Evolutionary conservation across 129 eudicot species (phyloP).

Genomic region (Flaveria sonorensis): DNA sequence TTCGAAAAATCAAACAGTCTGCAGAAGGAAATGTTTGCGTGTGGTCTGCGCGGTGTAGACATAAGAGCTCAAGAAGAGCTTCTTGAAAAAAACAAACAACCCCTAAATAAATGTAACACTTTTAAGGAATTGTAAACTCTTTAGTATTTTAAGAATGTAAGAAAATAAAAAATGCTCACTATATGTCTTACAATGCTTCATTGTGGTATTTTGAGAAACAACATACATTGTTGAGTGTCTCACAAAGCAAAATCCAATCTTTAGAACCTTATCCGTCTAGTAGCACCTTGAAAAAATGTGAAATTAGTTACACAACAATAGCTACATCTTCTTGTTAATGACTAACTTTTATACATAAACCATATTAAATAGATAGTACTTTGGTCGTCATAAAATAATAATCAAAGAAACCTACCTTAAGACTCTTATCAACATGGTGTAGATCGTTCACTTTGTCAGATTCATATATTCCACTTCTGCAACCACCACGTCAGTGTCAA

Average conservation of each 20-base stretch:
- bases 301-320: background rate
- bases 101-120: too few species aligned
- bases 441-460: slow-evolving; percentile 68
- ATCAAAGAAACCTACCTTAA: slow-evolving; percentile 33
- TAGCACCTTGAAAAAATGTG: slow-evolving; percentile 48
- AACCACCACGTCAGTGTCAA: slow-evolving; percentile 39
- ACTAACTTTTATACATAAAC: background rate
- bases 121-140: too few species aligned
- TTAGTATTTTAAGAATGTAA: too few species aligned
- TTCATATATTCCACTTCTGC: slow-evolving; percentile 69
- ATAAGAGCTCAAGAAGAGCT: too few species aligned
- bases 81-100: too few species aligned
- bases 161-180: slow-evolving; percentile 42
- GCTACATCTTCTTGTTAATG: background rate
- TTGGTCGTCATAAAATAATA: background rate
- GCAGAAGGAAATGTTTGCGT: too few species aligned
- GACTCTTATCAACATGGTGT: slow-evolving; percentile 55
- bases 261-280: slow-evolving; percentile 58
- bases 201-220: slow-evolving; percentile 64
- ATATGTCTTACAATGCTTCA: slow-evolving; percentile 42
- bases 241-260: slow-evolving; percentile 78
- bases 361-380: background rate
- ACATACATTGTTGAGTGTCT: slow-evolving; percentile 68
- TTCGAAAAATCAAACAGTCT: too few species aligned
- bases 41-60: too few species aligned